Base-by-base conservation (phyloP, 495 filamentous ascomycete genomes). In the Penicillium bialowiezense region DNA sequence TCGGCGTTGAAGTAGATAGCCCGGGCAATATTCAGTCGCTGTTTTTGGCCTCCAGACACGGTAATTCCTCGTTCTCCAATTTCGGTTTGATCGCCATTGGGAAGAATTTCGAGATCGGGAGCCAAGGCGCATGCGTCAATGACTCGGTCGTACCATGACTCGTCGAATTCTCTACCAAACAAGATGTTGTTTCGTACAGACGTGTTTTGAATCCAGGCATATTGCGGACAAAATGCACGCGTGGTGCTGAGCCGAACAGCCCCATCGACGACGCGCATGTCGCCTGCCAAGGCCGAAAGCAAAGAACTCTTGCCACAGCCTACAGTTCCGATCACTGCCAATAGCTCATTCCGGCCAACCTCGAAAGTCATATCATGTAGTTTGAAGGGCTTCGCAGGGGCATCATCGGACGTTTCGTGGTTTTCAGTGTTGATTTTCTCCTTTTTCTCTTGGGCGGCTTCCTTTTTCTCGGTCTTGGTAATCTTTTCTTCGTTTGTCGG, bases 191-290 rank as follows among this genome's bases (percentile, higher is more conserved):
- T 79, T 48, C 78, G 83, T 5, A 97, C 84, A 12, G 84, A 86
- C 0, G 90, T 74, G 57, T 97, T 98, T 59, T 97, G 91, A 38
- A 98, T 97, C 93, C 93, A 98, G 3, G 93, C 88, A 60, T 93
- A 95, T 59, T 98, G 93, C 0, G 93, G 90, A 56, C 93, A 98
- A 56, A 95, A 96, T 0, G 91, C 88, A 41, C 91, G 71, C 2
- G 81, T 82, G 2, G 88, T 88, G 38, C 91, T 89, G 44, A 96
- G 71, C 5, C 77, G 77, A 5, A 96, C 76, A 29, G 78, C 73
- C 1, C 93, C 93, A 10, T 70, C 68, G 0, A 88, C 93, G 61
- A 83, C 81, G 15, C 91, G 78, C 93, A 98, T 98, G 55, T 98
- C 91, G 23, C 93, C 91, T 2, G 91, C 92, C 35, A 97, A 68